Evolutionary conservation across 1,284 basidiomycete genomes (phyloP), one percentile per base, ranked within the genome.

Genomic region (Wallemia ichthyophaga): DNA sequence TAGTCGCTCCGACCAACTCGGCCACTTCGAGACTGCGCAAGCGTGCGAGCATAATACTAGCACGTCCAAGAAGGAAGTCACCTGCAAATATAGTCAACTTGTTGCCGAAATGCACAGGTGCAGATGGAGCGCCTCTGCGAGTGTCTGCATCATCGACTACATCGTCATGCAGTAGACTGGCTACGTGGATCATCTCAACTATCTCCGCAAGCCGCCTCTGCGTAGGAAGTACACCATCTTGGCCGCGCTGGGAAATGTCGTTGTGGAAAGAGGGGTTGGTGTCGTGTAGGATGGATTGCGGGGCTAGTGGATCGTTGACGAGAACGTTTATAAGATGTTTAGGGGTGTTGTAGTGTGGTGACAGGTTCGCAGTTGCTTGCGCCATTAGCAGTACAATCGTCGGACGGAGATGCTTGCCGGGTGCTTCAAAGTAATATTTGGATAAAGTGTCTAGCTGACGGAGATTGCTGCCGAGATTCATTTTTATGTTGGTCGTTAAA

Each of bases 181-280:
- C 92, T 63, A 95, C 87, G 68, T 98, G 91, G 62, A 99, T 88
- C 88, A 98, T 95, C 70, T 99, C 94, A 58, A 88, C 83, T 60
- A 99, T 94, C 67, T 92, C 87, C 1, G 92, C 92, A 25, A 99
- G 78, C 27, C 92, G 80, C 25, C 83, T 73, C 70, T 98, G 92
- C 0, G 87, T 85, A 5, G 92, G 87, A 27, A 26, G 23, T 0
- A 58, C 27, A 21, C 25, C 11, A 61, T 58, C 54, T 61, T 62
- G 27, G 23, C 27, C 63, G 58, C 58, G 27, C 7, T 26, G 23
- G 3, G 55, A 76, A 1, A 84, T 84, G 67, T 89, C 87, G 71
- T 78, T 83, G 71, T 91, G 37, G 25, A 56, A 27, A 5, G 55
- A 76, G 1, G 84, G 84, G 67, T 91, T 87, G 71, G 78, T 83